Evolutionary conservation across 2,329 filamentous ascomycete species (phyloP).

Genomic region (Tolypocladium sp.): DNA sequence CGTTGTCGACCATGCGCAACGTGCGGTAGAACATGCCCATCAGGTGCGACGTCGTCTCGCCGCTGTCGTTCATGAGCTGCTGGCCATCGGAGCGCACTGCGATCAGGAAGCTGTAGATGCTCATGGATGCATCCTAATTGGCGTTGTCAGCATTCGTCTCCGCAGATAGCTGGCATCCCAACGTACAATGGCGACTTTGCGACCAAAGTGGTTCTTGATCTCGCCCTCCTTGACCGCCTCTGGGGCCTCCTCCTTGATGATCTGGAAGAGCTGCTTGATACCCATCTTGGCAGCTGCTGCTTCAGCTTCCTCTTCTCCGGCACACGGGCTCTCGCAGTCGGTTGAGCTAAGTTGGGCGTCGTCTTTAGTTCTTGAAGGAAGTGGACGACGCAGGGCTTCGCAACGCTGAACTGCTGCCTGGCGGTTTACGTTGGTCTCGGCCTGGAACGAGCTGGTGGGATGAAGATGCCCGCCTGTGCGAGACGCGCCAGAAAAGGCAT

Average conservation of each 20-base stretch:
- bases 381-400: neutral
- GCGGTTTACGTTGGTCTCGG: neutral
- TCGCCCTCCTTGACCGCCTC: conserved; percentile 92
- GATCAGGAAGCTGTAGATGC: conserved; percentile 97
- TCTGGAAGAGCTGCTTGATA: conserved; percentile 66
- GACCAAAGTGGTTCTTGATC: conserved; percentile 97
- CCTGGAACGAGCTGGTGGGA: neutral
- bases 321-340: neutral
- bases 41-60: conserved; percentile 93
- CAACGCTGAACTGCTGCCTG: neutral
- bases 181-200: conserved; percentile 93
- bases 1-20: conserved; percentile 94
- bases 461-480: neutral
- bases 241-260: conserved; percentile 89
- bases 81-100: conserved; percentile 95
- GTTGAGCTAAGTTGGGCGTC: neutral
- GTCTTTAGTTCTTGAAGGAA: neutral
- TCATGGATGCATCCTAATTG: conserved; percentile 63
- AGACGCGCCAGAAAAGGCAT: conserved; percentile 10
- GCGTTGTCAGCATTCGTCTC: neutral
- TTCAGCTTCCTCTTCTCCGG: neutral
- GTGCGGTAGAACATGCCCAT: conserved; percentile 99
- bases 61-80: conserved; percentile 88
- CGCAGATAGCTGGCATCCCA: neutral
- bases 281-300: conserved; percentile 35